A percentile compares a stretch with the other conserved stretches of the same genome.
phyloP scores from a whole-genome alignment of 106 monocot genomes.

The Amphibolis antarctica region DNA sequence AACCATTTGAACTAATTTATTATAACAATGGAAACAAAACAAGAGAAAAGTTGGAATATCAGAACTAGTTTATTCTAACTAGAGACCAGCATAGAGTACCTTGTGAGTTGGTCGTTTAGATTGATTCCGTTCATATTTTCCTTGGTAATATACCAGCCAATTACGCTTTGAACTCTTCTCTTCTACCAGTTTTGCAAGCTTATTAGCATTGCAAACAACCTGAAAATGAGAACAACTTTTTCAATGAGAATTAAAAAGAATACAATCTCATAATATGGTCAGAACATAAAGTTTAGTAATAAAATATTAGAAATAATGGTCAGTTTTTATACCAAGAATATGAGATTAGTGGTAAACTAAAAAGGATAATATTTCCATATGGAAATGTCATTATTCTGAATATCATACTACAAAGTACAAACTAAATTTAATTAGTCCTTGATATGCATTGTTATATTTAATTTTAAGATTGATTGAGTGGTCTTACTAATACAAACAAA shows the following conservation, averaged over 20 bases:
- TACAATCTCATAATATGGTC: background rate
- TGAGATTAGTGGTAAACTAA: no score
- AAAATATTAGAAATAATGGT: no score
- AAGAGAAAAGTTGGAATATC: background rate
- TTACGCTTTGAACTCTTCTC: constrained; percentile 58
- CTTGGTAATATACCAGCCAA: constrained; percentile 68
- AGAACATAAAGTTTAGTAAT: no score
- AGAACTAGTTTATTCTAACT: background rate
- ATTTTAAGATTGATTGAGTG: no score
- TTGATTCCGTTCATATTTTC: constrained; percentile 67
- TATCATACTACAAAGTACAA: no score
- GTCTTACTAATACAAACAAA: no score
- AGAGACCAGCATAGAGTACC: constrained; percentile 36
- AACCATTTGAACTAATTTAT: background rate
- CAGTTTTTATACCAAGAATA: no score
- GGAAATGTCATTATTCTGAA: no score
- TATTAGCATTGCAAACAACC: constrained; percentile 65
- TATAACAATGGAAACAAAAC: background rate
- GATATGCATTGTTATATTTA: no score
- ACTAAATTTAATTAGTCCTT: no score
- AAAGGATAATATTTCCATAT: no score
- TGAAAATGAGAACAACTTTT: constrained; percentile 5
- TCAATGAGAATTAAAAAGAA: background rate
- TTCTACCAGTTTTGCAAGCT: constrained; percentile 60
- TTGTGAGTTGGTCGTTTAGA: constrained; percentile 46